These are phyloP conservation scores for Lepidium sativum DNA, from an alignment of 345 rosid genomes.

Conservation along the genomic window DNA sequence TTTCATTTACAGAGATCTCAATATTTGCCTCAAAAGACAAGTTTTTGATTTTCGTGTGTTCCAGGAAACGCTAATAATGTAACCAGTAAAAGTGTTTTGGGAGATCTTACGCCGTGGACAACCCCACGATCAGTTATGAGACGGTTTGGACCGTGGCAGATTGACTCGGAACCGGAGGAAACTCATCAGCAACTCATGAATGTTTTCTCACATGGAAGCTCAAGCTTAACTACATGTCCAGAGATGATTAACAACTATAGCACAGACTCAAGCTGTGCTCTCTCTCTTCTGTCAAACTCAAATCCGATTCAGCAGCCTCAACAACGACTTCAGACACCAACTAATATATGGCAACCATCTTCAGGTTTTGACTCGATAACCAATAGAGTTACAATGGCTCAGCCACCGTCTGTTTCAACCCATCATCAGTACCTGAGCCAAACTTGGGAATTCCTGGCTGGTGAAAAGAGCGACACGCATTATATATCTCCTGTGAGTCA, in stretches of 20 bases:
- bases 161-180: slow-evolving; percentile 23
- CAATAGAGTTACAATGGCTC: slow-evolving; percentile 35
- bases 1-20: neutral
- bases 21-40: neutral
- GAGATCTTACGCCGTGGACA: slow-evolving; percentile 6
- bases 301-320: slow-evolving; percentile 37
- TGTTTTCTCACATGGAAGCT: slow-evolving; percentile 37
- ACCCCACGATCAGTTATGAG: slow-evolving; percentile 33
- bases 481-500: slow-evolving; percentile 35
- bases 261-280: slow-evolving; percentile 85
- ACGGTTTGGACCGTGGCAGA: slow-evolving; percentile 14
- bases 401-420: slow-evolving; percentile 35
- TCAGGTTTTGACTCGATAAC: slow-evolving; percentile 23
- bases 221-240: slow-evolving; percentile 35
- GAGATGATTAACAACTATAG: slow-evolving; percentile 40
- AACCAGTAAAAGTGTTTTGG: slow-evolving; percentile 9
- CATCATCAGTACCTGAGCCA: slow-evolving; percentile 37
- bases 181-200: slow-evolving; percentile 35
- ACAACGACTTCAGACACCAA: slow-evolving; percentile 25
- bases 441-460: slow-evolving; percentile 48
- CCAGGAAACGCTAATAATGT: slow-evolving; percentile 5
- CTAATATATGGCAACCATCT: slow-evolving; percentile 23
- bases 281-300: slow-evolving; percentile 93
- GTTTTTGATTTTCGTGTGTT: neutral
- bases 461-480: slow-evolving; percentile 23